These are phyloP conservation scores for Cornus kousa DNA, from an alignment of 148 eudicot genomes.

Conservation along the genomic window DNA sequence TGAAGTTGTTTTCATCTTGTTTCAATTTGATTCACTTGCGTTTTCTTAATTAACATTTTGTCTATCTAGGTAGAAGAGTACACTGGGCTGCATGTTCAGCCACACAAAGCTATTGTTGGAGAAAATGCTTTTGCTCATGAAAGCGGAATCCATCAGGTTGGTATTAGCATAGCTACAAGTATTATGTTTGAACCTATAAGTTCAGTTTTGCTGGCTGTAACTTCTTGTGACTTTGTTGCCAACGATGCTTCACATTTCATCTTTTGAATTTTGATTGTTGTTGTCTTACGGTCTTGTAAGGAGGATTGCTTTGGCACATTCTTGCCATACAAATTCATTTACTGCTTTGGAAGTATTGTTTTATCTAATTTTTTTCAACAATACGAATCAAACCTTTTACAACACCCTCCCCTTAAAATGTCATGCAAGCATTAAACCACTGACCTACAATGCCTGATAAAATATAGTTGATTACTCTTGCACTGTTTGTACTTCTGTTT, in stretches of 20 bases:
- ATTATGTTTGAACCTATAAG: neutral
- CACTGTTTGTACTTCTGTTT: neutral
- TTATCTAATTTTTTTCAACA: neutral
- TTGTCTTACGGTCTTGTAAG: neutral
- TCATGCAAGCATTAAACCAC: no score
- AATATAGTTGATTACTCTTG: neutral
- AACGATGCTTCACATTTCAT: slow-evolving; percentile 53
- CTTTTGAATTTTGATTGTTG: neutral
- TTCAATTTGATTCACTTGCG: neutral
- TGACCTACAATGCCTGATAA: no score
- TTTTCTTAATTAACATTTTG: neutral
- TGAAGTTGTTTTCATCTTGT: neutral
- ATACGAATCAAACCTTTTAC: no score
- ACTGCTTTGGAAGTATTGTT: no score
- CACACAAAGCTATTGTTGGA: slow-evolving; percentile 50
- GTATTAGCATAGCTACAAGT: neutral
- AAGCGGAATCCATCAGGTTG: slow-evolving; percentile 65
- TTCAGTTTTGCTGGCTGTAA: neutral
- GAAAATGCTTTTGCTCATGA: slow-evolving; percentile 55
- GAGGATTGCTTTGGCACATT: neutral
- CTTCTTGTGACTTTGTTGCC: slow-evolving; percentile 38
- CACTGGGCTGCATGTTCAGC: slow-evolving; percentile 51
- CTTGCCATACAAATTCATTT: neutral
- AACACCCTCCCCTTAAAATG: no score
- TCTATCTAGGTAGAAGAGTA: slow-evolving; percentile 52